A percentile compares a stretch with the other conserved stretches of the same genome.
Conservation (phyloP, 2,329 filamentous ascomycete genomes). For the Colletotrichum sojae region DNA sequence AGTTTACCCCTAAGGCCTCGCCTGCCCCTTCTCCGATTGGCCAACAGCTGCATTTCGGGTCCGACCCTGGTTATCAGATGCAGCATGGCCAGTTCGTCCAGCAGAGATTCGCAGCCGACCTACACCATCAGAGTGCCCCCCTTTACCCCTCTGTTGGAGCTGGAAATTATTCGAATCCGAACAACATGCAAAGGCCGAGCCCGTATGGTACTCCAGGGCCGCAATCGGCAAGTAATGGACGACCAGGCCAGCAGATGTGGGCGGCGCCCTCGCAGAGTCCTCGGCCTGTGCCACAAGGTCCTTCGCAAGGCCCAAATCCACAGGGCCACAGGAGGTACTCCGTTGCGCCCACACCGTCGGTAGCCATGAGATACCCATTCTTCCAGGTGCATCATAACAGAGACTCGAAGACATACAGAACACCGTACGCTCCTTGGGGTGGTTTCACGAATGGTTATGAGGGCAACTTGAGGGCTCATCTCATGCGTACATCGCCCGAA, state of each 20-base stretch:
- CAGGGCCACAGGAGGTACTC: slow-evolving; percentile 41
- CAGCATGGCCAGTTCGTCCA: slow-evolving; percentile 42
- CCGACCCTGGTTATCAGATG: slow-evolving; percentile 47
- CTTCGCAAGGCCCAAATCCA: slow-evolving; percentile 20
- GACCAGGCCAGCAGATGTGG: slow-evolving; percentile 28
- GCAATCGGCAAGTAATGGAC: slow-evolving; percentile 12
- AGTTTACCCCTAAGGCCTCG: slow-evolving; percentile 50
- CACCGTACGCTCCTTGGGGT: slow-evolving; percentile 69
- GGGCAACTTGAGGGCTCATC: slow-evolving; percentile 62
- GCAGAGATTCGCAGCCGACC: slow-evolving; percentile 45
- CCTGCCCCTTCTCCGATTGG: slow-evolving; percentile 46
- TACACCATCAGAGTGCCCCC: slow-evolving; percentile 16
- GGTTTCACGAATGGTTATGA: slow-evolving; percentile 75
- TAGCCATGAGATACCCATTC: slow-evolving; percentile 69
- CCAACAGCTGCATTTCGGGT: slow-evolving; percentile 47
- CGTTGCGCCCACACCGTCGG: slow-evolving; percentile 45
- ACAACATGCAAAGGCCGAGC: slow-evolving; percentile 17
- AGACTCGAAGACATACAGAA: slow-evolving; percentile 70
- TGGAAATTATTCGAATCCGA: slow-evolving; percentile 12
- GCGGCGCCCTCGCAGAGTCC: slow-evolving; percentile 21
- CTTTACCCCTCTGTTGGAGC: not conserved
- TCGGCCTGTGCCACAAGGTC: not conserved
- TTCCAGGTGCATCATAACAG: slow-evolving; percentile 73
- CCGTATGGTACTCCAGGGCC: slow-evolving; percentile 27
- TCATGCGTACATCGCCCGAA: slow-evolving; percentile 56